A percentile compares a stretch with the other conserved stretches of the same genome.
Evolutionary conservation across 768 basidiomycete species (phyloP).

Genomic region (Mycena vitilis): DNA sequence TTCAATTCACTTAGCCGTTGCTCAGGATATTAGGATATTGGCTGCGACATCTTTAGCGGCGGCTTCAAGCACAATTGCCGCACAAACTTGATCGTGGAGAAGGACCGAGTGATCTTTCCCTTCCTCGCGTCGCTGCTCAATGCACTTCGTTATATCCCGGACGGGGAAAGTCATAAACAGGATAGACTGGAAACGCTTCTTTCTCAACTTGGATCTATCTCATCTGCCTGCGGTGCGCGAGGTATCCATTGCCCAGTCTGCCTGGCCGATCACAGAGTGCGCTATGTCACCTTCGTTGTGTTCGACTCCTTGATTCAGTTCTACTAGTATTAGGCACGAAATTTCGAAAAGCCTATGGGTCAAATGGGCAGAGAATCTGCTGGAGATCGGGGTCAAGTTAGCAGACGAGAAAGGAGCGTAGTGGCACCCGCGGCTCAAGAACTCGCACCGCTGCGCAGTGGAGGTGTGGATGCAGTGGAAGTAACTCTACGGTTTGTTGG

Average conservation of each 20-base stretch:
- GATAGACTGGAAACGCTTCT: not conserved
- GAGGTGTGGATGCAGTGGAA: too few relatives aligned
- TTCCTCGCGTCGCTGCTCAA: not conserved
- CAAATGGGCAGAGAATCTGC: not conserved
- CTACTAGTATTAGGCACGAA: not conserved
- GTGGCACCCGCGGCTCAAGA: constrained; percentile 4
- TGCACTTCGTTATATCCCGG: not conserved
- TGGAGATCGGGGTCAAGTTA: not conserved
- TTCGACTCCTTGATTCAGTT: not conserved
- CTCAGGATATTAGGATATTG: not conserved
- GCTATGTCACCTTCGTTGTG: not conserved
- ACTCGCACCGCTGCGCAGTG: not conserved
- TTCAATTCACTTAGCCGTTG: not conserved
- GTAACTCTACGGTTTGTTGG: too few relatives aligned
- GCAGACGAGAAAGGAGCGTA: not conserved
- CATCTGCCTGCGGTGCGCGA: constrained; percentile 1
- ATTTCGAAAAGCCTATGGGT: constrained; percentile 5
- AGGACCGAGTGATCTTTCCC: not conserved
- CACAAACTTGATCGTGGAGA: not conserved
- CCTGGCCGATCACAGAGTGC: not conserved
- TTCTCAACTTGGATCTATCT: not conserved
- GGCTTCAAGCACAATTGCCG: not conserved
- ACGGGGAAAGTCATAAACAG: not conserved
- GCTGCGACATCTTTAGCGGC: not conserved
- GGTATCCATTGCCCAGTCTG: not conserved